Evolutionary conservation across 441 rosid genomes (phyloP).

Genomic region (Eruca vesicaria): DNA sequence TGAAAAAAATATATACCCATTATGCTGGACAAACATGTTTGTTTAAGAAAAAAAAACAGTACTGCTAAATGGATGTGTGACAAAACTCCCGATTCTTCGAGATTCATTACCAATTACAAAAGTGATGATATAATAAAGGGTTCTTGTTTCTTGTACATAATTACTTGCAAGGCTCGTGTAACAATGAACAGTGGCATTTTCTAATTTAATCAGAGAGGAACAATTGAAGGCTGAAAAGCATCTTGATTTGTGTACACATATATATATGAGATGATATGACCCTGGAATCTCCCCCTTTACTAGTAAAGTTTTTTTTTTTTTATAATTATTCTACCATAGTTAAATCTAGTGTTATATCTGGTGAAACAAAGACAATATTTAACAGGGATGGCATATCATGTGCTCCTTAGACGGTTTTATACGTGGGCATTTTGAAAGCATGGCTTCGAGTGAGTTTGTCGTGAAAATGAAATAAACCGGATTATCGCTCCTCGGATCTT

Average conservation of each 20-base stretch:
- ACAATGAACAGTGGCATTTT: constrained; percentile 17
- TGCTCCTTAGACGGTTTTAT: too few species aligned
- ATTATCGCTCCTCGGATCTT: too few species aligned
- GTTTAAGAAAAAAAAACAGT: not conserved
- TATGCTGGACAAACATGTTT: not conserved
- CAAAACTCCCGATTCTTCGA: constrained; percentile 13
- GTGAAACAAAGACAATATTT: too few species aligned
- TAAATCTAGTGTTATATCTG: too few species aligned
- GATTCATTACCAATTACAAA: constrained; percentile 3
- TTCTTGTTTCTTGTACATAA: constrained; percentile 4
- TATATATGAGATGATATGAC: not conserved
- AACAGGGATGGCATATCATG: too few species aligned
- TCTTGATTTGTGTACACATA: constrained; percentile 9
- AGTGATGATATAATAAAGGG: not conserved
- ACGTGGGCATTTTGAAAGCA: too few species aligned
- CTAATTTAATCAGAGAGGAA: not conserved
- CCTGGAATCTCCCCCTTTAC: not conserved
- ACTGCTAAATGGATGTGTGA: constrained; percentile 1
- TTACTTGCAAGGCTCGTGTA: constrained; percentile 13
- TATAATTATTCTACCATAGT: too few species aligned
- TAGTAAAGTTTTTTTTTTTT: too few species aligned
- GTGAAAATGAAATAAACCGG: too few species aligned
- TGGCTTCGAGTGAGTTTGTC: too few species aligned
- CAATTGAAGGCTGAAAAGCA: constrained; percentile 3
- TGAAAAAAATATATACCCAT: not conserved